Percentiles rank a stretch among this genome's conserved stretches.
Conservation (phyloP, 768 basidiomycete genomes). For the Hypholoma sublateritium region DNA sequence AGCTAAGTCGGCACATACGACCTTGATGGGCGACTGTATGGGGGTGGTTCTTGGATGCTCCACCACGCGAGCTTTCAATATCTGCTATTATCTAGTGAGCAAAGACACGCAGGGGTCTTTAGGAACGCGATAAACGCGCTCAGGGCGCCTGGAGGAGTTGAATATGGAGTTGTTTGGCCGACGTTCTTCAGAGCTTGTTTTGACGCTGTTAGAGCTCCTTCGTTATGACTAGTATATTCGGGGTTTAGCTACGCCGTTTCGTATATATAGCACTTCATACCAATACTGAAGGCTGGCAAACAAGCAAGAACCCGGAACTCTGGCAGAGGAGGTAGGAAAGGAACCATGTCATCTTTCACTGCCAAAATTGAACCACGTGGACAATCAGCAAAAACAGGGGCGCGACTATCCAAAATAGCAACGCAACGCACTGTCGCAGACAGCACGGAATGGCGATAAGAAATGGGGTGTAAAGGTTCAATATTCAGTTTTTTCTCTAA, state of each 20-base stretch:
- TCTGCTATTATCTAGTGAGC: neutral
- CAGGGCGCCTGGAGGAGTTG: neutral
- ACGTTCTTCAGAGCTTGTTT: too few relatives aligned
- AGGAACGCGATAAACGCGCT: constrained; percentile 8
- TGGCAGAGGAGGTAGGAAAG: neutral
- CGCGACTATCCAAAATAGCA: neutral
- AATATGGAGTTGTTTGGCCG: too few relatives aligned
- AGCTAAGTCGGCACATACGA: constrained; percentile 24
- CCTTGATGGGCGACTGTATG: constrained; percentile 7
- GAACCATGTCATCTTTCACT: neutral
- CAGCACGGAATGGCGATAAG: neutral
- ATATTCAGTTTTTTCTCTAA: too few relatives aligned
- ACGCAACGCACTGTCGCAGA: neutral
- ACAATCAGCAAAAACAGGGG: neutral
- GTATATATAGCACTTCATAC: too few relatives aligned
- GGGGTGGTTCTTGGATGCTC: constrained; percentile 1
- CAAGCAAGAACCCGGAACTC: too few relatives aligned
- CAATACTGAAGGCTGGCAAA: too few relatives aligned
- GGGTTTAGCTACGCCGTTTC: too few relatives aligned
- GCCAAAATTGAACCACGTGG: constrained; percentile 5
- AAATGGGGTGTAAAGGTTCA: too few relatives aligned
- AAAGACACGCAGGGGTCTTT: neutral
- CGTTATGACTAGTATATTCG: too few relatives aligned
- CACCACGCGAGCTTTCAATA: constrained; percentile 2
- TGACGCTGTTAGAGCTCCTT: too few relatives aligned